These are phyloP conservation scores for Ramichloridium luteum DNA, from an alignment of 2,329 filamentous ascomycete genomes.

Conservation along the genomic window DNA sequence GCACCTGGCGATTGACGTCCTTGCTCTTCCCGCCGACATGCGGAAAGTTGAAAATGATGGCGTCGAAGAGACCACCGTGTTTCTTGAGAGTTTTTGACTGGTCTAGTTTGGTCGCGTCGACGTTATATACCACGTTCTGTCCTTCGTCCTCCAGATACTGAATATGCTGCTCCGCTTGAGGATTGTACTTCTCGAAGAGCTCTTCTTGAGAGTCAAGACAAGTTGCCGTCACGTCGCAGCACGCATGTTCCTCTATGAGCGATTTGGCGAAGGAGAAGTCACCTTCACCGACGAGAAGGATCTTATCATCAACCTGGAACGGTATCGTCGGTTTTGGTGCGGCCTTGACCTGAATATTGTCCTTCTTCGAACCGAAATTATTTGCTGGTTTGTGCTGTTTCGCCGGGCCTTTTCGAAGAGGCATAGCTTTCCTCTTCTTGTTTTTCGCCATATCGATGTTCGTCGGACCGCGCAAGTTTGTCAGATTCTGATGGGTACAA, in stretches of 20 bases:
- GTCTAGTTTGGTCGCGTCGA: constrained; percentile 57
- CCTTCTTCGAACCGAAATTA: no score
- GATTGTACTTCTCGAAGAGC: constrained; percentile 54
- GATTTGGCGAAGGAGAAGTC: constrained; percentile 68
- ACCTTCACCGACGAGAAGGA: constrained; percentile 66
- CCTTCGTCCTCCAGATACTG: constrained; percentile 38
- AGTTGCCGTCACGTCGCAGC: constrained; percentile 55
- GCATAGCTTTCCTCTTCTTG: no score
- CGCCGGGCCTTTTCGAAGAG: no score
- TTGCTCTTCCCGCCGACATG: constrained; percentile 86
- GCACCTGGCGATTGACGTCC: constrained; percentile 87
- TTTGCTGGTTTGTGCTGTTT: no score
- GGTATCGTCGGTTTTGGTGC: constrained; percentile 55
- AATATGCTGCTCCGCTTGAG: constrained; percentile 52
- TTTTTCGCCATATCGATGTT: no score
- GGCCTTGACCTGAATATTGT: no score
- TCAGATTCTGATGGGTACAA: no score
- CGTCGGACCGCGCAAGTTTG: no score
- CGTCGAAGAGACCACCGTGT: constrained; percentile 46
- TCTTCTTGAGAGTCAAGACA: constrained; percentile 49
- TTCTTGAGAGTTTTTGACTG: constrained; percentile 32
- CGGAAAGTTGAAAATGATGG: constrained; percentile 91
- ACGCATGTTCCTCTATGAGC: constrained; percentile 53
- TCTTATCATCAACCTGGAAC: constrained; percentile 52
- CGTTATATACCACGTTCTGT: constrained; percentile 42